Evolutionary conservation across 768 basidiomycete genomes (phyloP), one percentile per base, ranked within the genome.

Genomic region (Macrolepiota dolichaula): DNA sequence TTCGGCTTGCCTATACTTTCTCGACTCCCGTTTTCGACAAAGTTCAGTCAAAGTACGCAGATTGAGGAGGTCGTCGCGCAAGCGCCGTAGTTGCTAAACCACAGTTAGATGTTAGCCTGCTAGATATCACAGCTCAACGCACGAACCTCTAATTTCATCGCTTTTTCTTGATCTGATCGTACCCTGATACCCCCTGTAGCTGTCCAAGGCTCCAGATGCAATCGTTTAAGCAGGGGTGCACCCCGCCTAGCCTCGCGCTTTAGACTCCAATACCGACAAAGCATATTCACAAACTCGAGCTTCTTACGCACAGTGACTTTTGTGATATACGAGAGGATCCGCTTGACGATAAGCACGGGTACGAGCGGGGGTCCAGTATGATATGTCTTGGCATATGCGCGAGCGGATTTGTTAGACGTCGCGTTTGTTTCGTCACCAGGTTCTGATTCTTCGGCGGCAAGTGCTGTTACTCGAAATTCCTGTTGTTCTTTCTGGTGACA

Each of bases 151-250:
- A 97, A 81, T 68, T 92, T 94, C 78, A 86, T 80, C 9, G 78
- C 72, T 73, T 91, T 93, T 63, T 97, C 93, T 62, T 90, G 88
- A 19, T 95, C 92, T 3, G 86, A 92, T 67, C 92, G 81, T 32
- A 83, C 71, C 65, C 84, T 84, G 6, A 76, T 76, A 5, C 80
- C 80, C 17, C 86, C 81, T 44, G 82, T 85, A 2, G 93, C 92
- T 0, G 96, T 98, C 97, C 97, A 98, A 0, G 97, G 96, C 76
- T 99, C 96, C 27, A 98, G 77, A 75, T 99, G 95, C 60, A 99
- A 71, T 56, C 97, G 71, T 74, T 98, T 98, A 65, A 99, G 73
- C 62, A 98, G 73, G 11, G 97, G 96, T 9, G 97, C 97, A 3
- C 97, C 97, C 42, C 96, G 75, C 63, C 97, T 82, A 1, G 87